Evolutionary conservation across 2,329 filamentous ascomycete species (phyloP).

Genomic region (Xylariaceae sp.): DNA sequence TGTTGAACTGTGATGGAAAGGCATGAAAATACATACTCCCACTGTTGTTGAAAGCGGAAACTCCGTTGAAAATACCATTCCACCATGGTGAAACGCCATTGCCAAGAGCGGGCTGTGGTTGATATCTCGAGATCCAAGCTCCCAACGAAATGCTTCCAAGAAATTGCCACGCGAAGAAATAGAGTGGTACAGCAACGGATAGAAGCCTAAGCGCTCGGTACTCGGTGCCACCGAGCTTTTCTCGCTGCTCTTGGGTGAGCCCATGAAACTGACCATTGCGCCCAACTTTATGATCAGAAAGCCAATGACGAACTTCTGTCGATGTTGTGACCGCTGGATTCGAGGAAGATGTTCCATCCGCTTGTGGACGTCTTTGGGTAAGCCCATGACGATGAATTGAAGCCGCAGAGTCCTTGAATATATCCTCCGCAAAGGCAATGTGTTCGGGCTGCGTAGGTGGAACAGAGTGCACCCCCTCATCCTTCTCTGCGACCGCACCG

Average conservation of each 20-base stretch:
- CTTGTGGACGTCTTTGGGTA: constrained; percentile 16
- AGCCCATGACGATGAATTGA: constrained; percentile 16
- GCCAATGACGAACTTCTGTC: constrained; percentile 21
- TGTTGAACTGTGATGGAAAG: no score
- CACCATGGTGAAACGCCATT: constrained; percentile 65
- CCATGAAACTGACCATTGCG: constrained; percentile 26
- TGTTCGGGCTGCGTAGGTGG: constrained; percentile 16
- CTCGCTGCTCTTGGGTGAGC: constrained; percentile 30
- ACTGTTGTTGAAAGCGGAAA: constrained; percentile 68
- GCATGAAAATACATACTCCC: constrained; percentile 46
- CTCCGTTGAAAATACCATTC: constrained; percentile 63
- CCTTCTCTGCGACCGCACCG: not conserved
- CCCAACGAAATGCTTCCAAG: constrained; percentile 45
- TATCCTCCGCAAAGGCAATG: constrained; percentile 22
- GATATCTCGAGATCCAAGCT: constrained; percentile 55
- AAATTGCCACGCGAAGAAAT: constrained; percentile 49
- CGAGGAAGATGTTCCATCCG: constrained; percentile 7
- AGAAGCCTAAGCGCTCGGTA: constrained; percentile 60
- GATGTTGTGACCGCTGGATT: constrained; percentile 17
- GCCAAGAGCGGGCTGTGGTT: constrained; percentile 41
- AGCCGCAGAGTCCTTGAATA: constrained; percentile 13
- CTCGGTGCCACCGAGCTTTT: constrained; percentile 58
- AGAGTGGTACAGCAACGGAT: constrained; percentile 55
- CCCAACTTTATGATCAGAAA: constrained; percentile 37
- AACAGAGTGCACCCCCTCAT: no score